A percentile compares a stretch with the other conserved stretches of the same genome.
These are phyloP conservation scores for Ophiognomonia clavigignenti-juglandacearum DNA, from an alignment of 2,329 filamentous ascomycete species.

Conservation along the genomic window DNA sequence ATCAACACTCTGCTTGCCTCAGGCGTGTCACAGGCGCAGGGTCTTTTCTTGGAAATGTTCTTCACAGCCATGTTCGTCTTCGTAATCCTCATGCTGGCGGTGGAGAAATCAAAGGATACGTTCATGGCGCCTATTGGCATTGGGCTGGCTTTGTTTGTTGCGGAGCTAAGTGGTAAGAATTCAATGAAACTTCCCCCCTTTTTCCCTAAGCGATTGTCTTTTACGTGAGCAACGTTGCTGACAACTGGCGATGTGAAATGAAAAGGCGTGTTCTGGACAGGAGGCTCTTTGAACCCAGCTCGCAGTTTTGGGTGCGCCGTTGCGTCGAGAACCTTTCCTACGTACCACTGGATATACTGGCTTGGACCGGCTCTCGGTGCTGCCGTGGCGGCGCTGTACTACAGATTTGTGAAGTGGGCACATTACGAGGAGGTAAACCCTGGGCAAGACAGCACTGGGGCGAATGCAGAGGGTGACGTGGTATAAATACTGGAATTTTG, in stretches of 20 bases:
- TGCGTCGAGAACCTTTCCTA: constrained; percentile 29
- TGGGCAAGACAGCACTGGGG: constrained; percentile 27
- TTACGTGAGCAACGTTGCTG: neutral
- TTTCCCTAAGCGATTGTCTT: neutral
- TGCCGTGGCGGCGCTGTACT: constrained; percentile 35
- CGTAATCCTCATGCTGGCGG: constrained; percentile 60
- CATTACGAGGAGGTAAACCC: constrained; percentile 37
- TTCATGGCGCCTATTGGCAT: constrained; percentile 64
- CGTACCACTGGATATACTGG: constrained; percentile 41
- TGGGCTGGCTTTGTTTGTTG: constrained; percentile 59
- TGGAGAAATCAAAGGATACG: constrained; percentile 62
- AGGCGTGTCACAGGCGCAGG: constrained; percentile 42
- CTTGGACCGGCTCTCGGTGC: constrained; percentile 39
- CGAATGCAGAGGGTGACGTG: neutral
- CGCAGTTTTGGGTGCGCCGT: constrained; percentile 40
- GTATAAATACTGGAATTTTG: too few species aligned
- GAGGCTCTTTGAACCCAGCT: constrained; percentile 36
- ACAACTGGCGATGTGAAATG: neutral
- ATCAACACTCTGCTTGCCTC: constrained; percentile 43
- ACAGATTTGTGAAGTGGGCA: constrained; percentile 36
- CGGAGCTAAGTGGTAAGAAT: constrained; percentile 29
- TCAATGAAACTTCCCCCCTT: neutral
- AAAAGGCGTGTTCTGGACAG: constrained; percentile 33
- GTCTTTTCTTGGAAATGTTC: constrained; percentile 58
- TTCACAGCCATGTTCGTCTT: constrained; percentile 55